Evolutionary conservation across 306 rosid genomes (phyloP), one percentile per base, ranked within the genome.

Genomic region (Rosa lucieae): DNA sequence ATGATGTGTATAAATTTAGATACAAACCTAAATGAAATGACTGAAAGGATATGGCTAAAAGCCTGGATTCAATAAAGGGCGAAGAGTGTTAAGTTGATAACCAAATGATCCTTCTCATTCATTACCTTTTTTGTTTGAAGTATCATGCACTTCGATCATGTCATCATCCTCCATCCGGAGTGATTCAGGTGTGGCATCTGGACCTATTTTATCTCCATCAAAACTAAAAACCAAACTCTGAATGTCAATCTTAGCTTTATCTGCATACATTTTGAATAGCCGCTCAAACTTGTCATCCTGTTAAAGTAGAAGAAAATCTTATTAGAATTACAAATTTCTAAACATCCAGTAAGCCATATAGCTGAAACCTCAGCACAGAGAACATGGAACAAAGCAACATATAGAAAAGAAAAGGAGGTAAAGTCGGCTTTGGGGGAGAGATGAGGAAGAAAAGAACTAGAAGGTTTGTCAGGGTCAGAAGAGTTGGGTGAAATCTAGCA

Each of bases 251-350:
- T 85, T 90, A 76, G 72, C 79, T 79, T 88, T 95, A 51, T 90
- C 94, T 0, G 97, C 89, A 58, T 95, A 91, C 79, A 85, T 61
- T 82, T 90, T 91, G 85, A 89, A 87, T 70, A 95, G 83, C 84
- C 98, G 85, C 85, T 90, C 99, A 76, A 95, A 89, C 76, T 84
- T 91, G 84, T 95, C 98, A 71, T 95, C 97, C 99, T 93, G 67
- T 75, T 81, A 76, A 77, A 74, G 70, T 44, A 76, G 62, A 55
- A 42, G 70, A 67, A 32, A n/a, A 23, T 35, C 10, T 46, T 2
- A 43, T 44, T 14, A 44, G 8, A 59, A 44, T 26, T 26, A 26
- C 10, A 44, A 43, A 56, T 9, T 40, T 26, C 26, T 61, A 26
- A 35, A 61, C 26, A 75, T 61, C 70, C 48, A 17, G 47, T 43